Conservation (phyloP, 2,329 filamentous ascomycete genomes). For the Aspergillus oerlinghausenensis region DNA sequence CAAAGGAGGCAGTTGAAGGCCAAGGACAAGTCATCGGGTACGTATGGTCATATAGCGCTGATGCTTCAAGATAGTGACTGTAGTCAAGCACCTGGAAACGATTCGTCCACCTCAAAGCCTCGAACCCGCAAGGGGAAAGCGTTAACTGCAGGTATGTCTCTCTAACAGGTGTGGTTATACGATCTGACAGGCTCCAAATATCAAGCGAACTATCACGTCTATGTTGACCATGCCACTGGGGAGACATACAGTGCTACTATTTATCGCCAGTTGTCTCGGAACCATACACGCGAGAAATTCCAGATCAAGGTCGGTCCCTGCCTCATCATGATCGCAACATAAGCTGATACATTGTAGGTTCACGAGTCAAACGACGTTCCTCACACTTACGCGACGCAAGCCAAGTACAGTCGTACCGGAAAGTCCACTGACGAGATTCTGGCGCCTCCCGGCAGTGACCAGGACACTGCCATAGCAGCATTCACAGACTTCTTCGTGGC, state of each 20-base stretch:
- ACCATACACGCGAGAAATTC: conserved; percentile 54
- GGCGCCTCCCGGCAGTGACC: conserved; percentile 27
- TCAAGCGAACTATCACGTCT: conserved; percentile 60
- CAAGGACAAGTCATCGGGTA: background rate
- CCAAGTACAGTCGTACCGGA: conserved; percentile 40
- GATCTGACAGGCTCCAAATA: background rate
- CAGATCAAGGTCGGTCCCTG: conserved; percentile 51
- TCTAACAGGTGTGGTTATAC: background rate
- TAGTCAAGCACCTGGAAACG: background rate
- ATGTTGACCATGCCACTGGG: conserved; percentile 53
- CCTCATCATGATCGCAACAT: background rate
- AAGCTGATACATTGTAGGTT: conserved; percentile 45
- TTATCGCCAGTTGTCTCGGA: conserved; percentile 47
- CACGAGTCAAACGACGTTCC: conserved; percentile 61
- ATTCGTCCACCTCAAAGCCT: background rate
- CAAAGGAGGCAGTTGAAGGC: background rate
- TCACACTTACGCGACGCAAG: conserved; percentile 57
- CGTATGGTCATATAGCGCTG: background rate
- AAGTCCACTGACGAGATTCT: conserved; percentile 29
- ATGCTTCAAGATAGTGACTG: background rate
- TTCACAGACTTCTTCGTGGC: conserved; percentile 57
- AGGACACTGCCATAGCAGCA: conserved; percentile 41
- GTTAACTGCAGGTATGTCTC: conserved; percentile 1
- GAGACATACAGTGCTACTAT: conserved; percentile 64
- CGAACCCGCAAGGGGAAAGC: background rate